Evolutionary conservation across 768 basidiomycete species (phyloP), one percentile per base, ranked within the genome.

Genomic region (Calocybe indica): DNA sequence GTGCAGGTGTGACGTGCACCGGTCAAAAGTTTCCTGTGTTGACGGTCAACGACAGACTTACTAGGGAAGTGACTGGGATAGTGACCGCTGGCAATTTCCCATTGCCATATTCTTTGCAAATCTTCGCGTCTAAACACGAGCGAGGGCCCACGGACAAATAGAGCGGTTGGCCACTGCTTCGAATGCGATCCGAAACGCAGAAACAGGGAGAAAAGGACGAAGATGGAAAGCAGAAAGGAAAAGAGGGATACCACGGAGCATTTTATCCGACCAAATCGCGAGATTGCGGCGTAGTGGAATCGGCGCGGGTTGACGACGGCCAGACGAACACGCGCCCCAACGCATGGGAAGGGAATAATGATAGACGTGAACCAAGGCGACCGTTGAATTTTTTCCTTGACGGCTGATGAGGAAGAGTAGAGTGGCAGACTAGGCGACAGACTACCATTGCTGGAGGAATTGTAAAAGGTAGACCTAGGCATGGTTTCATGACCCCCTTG

Each of bases 31-130:
- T 1, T 22, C 22, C 22, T 22, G 22, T 22, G 22, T 22, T 22
- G 22, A 22, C 22, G 4, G 22, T 4, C 22, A 22, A 22, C 22
- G 22, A 22, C 31, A 10, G 46, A 75, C 88, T 60, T 65, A 92
- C 93, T 78, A 56, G 75, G 74, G 48, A 79, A 75, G 46, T 79
- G 75, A 66, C 89, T 93, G 7, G 95, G 95, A 71, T 92, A 92
- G 67, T 96, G 93, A 1, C 96, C 96, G 52, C 90, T 89, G 31
- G 81, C 71, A 48, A 98, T 78, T 67, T 99, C 95, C 93, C 93
- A 98, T 51, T 83, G 74, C 94, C 94, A 98, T 64, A 99, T 89
- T 48, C 85, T 76, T 58, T 87, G 88, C 37, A 96, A 62, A 59
- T 97, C 92, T 48, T 87, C 81, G 41, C 83, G 74, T 48, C 73